Percentiles rank a stretch among this genome's conserved stretches.
Conservation (phyloP, 768 basidiomycete species). For the Termitomyces sp. region DNA sequence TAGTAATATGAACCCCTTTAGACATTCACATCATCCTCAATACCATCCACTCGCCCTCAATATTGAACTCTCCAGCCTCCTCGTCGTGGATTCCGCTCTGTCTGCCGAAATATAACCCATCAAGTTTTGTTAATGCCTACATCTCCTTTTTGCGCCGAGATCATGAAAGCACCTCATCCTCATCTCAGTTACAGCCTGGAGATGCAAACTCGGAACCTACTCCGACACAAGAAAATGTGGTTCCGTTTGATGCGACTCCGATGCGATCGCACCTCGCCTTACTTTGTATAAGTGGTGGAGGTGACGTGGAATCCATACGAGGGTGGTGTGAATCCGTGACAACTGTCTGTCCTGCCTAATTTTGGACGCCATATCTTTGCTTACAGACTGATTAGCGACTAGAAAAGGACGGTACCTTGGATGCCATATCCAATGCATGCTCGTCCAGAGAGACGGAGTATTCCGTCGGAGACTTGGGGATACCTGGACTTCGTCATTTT, state of each 20-base stretch:
- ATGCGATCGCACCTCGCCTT: constrained; percentile 51
- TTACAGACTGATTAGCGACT: constrained; percentile 48
- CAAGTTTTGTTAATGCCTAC: constrained; percentile 90
- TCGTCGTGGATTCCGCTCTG: constrained; percentile 96
- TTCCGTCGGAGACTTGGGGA: constrained; percentile 69
- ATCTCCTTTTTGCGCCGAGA: constrained; percentile 64
- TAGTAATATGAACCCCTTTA: constrained; percentile 18
- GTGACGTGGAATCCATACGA: constrained; percentile 82
- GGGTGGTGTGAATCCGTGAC: constrained; percentile 70
- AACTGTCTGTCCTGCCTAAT: constrained; percentile 39
- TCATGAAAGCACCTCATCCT: constrained; percentile 19
- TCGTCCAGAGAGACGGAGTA: constrained; percentile 55
- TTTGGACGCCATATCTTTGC: not conserved
- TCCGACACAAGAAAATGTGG: constrained; percentile 8
- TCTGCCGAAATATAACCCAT: constrained; percentile 88
- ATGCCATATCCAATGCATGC: constrained; percentile 47
- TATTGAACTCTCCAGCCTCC: constrained; percentile 70
- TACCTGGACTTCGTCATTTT: constrained; percentile 91
- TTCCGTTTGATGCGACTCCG: not conserved
- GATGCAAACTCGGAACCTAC: constrained; percentile 1
- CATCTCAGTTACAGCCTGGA: constrained; percentile 8
- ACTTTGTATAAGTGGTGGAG: constrained; percentile 76
- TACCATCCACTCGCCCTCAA: constrained; percentile 81
- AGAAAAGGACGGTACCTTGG: constrained; percentile 51
- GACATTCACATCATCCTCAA: constrained; percentile 94